phyloP scores from a whole-genome alignment of 352 stramenopile species.

The Pythium graminicola region DNA sequence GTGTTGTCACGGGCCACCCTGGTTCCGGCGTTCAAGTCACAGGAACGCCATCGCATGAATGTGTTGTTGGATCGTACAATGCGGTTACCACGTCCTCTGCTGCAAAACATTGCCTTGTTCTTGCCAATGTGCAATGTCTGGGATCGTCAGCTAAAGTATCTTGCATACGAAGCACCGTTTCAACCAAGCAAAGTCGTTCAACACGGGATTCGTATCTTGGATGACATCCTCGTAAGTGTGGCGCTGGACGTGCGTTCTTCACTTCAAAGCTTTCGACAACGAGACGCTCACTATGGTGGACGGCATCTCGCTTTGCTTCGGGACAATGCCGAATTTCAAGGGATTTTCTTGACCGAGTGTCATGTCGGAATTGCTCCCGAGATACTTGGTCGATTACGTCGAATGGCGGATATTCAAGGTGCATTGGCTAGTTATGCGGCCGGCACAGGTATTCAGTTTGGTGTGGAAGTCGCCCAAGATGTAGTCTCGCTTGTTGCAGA shows the following conservation, averaged over 20 bases:
- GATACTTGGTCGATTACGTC: slow-evolving; percentile 50
- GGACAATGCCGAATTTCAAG: slow-evolving; percentile 53
- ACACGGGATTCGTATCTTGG: slow-evolving; percentile 72
- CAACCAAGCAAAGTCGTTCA: slow-evolving; percentile 75
- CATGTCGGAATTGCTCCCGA: slow-evolving; percentile 40
- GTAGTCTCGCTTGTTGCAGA: slow-evolving; percentile 63
- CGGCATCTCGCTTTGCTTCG: slow-evolving; percentile 68
- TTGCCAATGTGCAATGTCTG: slow-evolving; percentile 70
- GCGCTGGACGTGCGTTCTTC: slow-evolving; percentile 57
- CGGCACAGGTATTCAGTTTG: slow-evolving; percentile 67
- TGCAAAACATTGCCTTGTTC: slow-evolving; percentile 74
- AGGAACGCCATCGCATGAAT: slow-evolving; percentile 38
- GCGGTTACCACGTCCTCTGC: slow-evolving; percentile 63
- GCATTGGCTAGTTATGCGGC: slow-evolving; percentile 56
- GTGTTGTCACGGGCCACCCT: slow-evolving; percentile 48
- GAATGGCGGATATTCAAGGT: slow-evolving; percentile 79
- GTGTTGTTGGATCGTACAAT: slow-evolving; percentile 61
- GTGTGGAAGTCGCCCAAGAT: slow-evolving; percentile 69
- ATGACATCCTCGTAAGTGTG: slow-evolving; percentile 75
- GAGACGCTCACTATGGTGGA: slow-evolving; percentile 32
- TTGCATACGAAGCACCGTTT: slow-evolving; percentile 62
- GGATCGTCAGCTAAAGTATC: slow-evolving; percentile 73
- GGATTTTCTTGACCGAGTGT: slow-evolving; percentile 52
- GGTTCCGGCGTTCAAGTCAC: slow-evolving; percentile 32
- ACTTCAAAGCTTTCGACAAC: slow-evolving; percentile 38